Percentiles rank a stretch among this genome's conserved stretches.
Evolutionary conservation across 495 filamentous ascomycete genomes (phyloP).

Genomic region (Hypomontagnella submonticulosa): DNA sequence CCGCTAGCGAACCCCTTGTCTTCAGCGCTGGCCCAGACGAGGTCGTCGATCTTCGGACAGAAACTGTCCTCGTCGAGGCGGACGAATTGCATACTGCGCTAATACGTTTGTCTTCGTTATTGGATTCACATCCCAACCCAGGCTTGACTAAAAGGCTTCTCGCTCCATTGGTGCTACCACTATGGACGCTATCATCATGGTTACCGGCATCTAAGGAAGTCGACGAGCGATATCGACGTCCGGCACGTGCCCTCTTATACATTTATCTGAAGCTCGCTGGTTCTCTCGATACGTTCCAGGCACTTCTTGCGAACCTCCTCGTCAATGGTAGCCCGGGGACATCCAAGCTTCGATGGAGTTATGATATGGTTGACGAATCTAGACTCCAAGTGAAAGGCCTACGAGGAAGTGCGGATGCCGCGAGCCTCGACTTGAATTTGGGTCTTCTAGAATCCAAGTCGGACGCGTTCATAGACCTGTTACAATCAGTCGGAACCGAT

Average conservation of each 20-base stretch:
- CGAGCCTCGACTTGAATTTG: constrained; percentile 32
- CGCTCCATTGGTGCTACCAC: constrained; percentile 68
- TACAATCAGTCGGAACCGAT: constrained; percentile 64
- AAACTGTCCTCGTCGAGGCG: constrained; percentile 55
- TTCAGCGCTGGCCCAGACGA: constrained; percentile 43
- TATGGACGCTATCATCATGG: constrained; percentile 76
- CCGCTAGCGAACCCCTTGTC: constrained; percentile 22
- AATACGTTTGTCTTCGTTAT: constrained; percentile 65
- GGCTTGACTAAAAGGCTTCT: constrained; percentile 77
- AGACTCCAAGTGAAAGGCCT: constrained; percentile 43
- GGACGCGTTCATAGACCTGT: constrained; percentile 64
- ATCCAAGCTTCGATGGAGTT: constrained; percentile 52
- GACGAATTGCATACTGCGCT: constrained; percentile 61
- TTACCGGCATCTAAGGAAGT: constrained; percentile 40
- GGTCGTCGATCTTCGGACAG: constrained; percentile 54
- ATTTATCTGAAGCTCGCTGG: constrained; percentile 60
- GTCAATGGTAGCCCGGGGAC: constrained; percentile 49
- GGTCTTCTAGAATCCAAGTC: constrained; percentile 48
- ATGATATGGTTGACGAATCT: constrained; percentile 39
- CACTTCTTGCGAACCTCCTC: constrained; percentile 56
- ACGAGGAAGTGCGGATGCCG: constrained; percentile 14
- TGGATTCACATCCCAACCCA: constrained; percentile 76
- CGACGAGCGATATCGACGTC: constrained; percentile 50
- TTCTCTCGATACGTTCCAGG: constrained; percentile 53
- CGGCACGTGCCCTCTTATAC: constrained; percentile 56